Conservation (phyloP, 129 eudicot genomes). For the Centella asiatica region DNA sequence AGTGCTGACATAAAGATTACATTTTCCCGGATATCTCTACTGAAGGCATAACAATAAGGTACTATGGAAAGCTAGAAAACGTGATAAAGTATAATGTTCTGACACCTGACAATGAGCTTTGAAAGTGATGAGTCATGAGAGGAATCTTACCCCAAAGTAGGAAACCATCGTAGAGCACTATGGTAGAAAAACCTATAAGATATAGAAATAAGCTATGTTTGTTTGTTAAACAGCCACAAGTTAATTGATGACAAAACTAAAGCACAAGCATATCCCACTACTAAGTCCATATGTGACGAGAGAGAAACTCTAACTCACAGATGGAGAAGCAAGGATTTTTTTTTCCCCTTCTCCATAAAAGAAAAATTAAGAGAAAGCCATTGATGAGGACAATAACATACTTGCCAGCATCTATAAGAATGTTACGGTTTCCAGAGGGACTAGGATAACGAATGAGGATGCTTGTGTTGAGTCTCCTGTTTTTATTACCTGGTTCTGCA, state of each 20-base stretch:
- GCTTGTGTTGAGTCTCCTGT: constrained; percentile 89
- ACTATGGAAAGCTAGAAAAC: too few species aligned
- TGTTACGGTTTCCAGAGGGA: constrained; percentile 54
- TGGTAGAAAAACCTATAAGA: constrained; percentile 90
- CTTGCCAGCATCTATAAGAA: constrained; percentile 99
- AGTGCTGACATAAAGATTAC: too few species aligned
- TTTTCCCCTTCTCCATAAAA: neutral
- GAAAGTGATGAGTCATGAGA: neutral
- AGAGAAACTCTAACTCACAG: too few species aligned
- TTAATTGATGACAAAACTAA: neutral
- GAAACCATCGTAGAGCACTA: constrained; percentile 94
- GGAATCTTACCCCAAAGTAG: constrained; percentile 64
- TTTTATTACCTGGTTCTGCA: constrained; percentile 65
- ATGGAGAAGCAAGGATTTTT: neutral
- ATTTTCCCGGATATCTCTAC: neutral
- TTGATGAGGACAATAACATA: constrained; percentile 35
- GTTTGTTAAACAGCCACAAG: neutral
- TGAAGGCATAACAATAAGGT: neutral
- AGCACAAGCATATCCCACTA: too few species aligned
- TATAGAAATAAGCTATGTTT: constrained; percentile 1
- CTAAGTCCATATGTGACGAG: too few species aligned
- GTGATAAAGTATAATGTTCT: neutral
- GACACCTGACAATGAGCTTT: neutral
- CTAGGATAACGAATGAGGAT: constrained; percentile 58
- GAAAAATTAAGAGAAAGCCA: too few species aligned